Conservation (phyloP, 2,329 filamentous ascomycete species). For the Aspergillus sojae region DNA sequence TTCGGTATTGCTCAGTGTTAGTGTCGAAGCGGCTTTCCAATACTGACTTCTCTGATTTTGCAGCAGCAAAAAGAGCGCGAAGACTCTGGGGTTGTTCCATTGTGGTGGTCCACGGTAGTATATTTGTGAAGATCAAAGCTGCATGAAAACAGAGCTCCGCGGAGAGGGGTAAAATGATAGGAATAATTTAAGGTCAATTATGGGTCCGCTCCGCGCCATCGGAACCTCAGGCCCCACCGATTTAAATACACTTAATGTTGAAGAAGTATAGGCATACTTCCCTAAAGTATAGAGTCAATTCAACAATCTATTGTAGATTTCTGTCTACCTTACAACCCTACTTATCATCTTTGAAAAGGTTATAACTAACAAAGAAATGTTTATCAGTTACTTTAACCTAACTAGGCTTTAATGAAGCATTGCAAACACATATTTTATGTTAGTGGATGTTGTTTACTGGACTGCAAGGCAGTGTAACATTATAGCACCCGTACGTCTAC, state of each 20-base stretch:
- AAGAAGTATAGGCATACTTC: not conserved
- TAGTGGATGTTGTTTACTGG: not conserved
- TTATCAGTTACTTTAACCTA: not conserved
- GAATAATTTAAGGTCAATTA: not conserved
- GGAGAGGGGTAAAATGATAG: conserved; percentile 10
- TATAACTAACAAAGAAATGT: not conserved
- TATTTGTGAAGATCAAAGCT: not conserved
- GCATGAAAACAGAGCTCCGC: conserved; percentile 23
- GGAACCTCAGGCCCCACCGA: not conserved
- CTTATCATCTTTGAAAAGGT: not conserved
- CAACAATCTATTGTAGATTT: not conserved
- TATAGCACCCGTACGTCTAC: not conserved
- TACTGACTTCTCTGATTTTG: conserved; percentile 57
- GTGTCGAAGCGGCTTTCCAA: conserved; percentile 68
- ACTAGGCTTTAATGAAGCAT: no score
- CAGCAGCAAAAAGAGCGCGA: conserved; percentile 56
- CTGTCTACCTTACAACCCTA: not conserved
- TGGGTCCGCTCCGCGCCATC: conserved; percentile 19
- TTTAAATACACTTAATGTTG: not conserved
- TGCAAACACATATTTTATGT: not conserved
- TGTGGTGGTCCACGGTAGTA: conserved; percentile 25
- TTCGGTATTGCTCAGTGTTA: conserved; percentile 66
- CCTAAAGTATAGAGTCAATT: not conserved
- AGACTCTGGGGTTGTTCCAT: conserved; percentile 57
- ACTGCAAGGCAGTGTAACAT: not conserved